A percentile compares a stretch with the other conserved stretches of the same genome.
These are phyloP conservation scores for Papiliotrema laurentii DNA, from an alignment of 1,284 basidiomycete species.

Conservation along the genomic window DNA sequence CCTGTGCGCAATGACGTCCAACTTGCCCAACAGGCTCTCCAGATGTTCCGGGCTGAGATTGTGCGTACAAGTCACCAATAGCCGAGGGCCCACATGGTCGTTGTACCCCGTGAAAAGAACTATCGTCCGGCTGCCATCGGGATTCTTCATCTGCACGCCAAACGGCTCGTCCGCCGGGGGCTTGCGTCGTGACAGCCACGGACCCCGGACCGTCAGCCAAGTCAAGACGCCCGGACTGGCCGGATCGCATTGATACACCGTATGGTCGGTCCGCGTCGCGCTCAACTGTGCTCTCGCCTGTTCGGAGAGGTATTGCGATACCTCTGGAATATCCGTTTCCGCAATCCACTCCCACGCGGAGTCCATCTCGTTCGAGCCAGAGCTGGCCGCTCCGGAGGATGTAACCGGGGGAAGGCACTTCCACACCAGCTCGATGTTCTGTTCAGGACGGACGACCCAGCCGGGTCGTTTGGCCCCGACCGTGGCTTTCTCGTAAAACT, in stretches of 20 bases:
- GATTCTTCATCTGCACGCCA: neutral
- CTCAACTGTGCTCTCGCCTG: neutral
- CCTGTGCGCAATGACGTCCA: constrained; percentile 15
- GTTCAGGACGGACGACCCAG: constrained; percentile 15
- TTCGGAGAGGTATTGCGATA: neutral
- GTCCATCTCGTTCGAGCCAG: neutral
- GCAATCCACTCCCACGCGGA: constrained; percentile 13
- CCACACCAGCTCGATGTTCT: constrained; percentile 21
- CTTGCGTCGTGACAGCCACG: neutral
- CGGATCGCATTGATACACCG: constrained; percentile 15
- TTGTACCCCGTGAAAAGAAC: constrained; percentile 18
- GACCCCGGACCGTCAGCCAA: constrained; percentile 11
- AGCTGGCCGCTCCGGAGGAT: neutral
- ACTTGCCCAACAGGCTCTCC: constrained; percentile 11
- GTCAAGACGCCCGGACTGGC: constrained; percentile 10
- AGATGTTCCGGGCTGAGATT: constrained; percentile 16
- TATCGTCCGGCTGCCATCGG: constrained; percentile 13
- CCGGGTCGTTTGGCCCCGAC: constrained; percentile 13
- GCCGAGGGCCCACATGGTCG: constrained; percentile 8
- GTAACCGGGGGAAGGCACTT: constrained; percentile 8
- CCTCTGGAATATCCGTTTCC: neutral
- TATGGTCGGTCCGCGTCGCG: neutral
- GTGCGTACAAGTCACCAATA: constrained; percentile 17
- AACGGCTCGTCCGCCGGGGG: neutral
- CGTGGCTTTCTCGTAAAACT: constrained; percentile 27